Evolutionary conservation across 768 basidiomycete species (phyloP).

Genomic region (Suillus spraguei): DNA sequence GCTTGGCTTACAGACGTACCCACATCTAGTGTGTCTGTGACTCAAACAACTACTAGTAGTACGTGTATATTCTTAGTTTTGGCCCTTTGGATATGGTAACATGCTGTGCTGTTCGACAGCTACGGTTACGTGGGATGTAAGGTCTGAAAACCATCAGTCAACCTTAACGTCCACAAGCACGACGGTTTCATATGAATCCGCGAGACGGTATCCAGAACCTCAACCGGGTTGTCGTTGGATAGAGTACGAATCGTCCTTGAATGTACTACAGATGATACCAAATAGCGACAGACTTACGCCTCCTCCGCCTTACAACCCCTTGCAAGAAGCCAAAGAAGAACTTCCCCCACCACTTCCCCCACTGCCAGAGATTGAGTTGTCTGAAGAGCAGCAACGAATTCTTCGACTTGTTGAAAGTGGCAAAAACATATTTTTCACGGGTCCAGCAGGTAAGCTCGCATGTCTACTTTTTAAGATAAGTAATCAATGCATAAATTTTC

Average conservation of each 20-base stretch:
- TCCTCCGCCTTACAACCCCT: constrained; percentile 1
- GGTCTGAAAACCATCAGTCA: neutral
- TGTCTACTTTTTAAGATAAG: constrained; percentile 2
- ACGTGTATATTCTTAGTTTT: constrained; percentile 21
- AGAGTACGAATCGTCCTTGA: constrained; percentile 1
- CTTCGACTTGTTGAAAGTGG: constrained; percentile 51
- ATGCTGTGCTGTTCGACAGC: neutral
- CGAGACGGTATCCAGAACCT: constrained; percentile 4
- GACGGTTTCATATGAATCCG: neutral
- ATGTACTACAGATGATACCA: neutral
- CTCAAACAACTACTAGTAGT: constrained; percentile 13
- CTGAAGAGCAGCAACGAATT: constrained; percentile 45
- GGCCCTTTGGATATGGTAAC: neutral
- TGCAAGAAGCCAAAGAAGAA: constrained; percentile 2
- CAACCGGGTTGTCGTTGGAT: neutral
- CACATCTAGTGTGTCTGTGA: constrained; percentile 13
- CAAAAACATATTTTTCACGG: constrained; percentile 73
- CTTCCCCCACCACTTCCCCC: constrained; percentile 5
- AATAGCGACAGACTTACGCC: neutral
- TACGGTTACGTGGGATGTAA: neutral
- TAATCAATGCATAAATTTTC: neutral
- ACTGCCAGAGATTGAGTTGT: constrained; percentile 27
- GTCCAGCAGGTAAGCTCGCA: constrained; percentile 59
- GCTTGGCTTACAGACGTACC: constrained; percentile 24
- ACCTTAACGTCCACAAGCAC: constrained; percentile 12